A percentile compares a stretch with the other conserved stretches of the same genome.
Conservation (phyloP, 192 early-diverging fungal genomes). For the Umbelopsis ramanniana region DNA sequence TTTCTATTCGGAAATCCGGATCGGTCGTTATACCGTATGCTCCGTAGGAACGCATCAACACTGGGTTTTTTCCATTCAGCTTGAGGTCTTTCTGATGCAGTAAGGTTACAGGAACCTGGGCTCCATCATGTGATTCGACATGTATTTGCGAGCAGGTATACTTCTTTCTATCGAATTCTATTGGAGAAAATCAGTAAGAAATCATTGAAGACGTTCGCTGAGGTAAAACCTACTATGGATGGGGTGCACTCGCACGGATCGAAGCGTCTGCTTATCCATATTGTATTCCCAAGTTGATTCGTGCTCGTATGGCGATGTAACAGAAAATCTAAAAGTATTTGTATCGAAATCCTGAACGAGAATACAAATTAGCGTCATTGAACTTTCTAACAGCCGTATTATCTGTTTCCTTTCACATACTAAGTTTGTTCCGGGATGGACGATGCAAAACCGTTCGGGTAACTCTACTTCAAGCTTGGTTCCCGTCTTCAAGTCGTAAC, state of each 20-base stretch:
- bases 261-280: conserved; percentile 52
- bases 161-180: conserved; percentile 51
- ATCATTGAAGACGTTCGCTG: background rate
- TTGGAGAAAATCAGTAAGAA: background rate
- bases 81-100: conserved; percentile 56
- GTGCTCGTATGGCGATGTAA: conserved; percentile 66
- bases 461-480: conserved; percentile 48
- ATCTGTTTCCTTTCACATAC: conserved; percentile 27
- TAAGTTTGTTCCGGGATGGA: conserved; percentile 63
- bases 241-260: conserved; percentile 45
- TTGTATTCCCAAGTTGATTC: conserved; percentile 73
- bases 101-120: conserved; percentile 68
- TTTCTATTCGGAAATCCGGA: conserved; percentile 75
- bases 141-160: conserved; percentile 53
- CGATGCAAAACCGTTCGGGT: conserved; percentile 59
- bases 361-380: background rate
- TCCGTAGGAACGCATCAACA: conserved; percentile 77
- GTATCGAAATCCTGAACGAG: conserved; percentile 54
- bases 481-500: conserved; percentile 46
- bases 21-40: conserved; percentile 81
- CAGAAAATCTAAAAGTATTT: conserved; percentile 60
- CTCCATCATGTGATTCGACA: conserved; percentile 45
- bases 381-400: no score
- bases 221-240: conserved; percentile 49
- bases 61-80: conserved; percentile 54